phyloP scores from a whole-genome alignment of 768 basidiomycete genomes.

The Hysterangium stoloniferum region DNA sequence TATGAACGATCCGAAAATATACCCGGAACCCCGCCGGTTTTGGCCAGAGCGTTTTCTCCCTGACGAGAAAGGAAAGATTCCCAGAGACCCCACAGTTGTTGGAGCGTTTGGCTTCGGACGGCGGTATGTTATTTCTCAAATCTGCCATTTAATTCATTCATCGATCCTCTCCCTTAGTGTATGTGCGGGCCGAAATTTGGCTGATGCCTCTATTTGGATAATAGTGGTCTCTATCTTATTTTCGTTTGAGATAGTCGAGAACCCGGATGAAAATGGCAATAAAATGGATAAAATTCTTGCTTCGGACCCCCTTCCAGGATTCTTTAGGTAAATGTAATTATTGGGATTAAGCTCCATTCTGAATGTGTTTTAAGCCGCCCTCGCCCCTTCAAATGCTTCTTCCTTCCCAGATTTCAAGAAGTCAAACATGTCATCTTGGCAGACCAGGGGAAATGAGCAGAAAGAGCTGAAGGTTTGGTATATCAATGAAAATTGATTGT shows the following conservation, averaged over 20 bases:
- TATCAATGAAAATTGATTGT: too few species aligned
- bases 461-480: too few species aligned
- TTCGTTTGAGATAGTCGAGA: slow-evolving; percentile 36
- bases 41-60: slow-evolving; percentile 8
- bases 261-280: slow-evolving; percentile 25
- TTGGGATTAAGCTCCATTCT: background rate
- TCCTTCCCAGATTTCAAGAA: background rate
- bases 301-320: background rate
- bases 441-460: too few species aligned
- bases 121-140: background rate
- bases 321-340: background rate
- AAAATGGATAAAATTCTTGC: slow-evolving; percentile 4
- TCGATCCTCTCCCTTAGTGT: slow-evolving; percentile 20
- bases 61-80: slow-evolving; percentile 1
- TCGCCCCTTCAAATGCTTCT: background rate
- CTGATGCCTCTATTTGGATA: slow-evolving; percentile 39
- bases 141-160: background rate
- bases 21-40: slow-evolving; percentile 5
- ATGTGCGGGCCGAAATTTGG: slow-evolving; percentile 50
- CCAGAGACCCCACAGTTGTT: slow-evolving; percentile 3
- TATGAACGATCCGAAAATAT: slow-evolving; percentile 3
- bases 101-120: background rate
- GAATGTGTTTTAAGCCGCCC: background rate
- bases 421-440: too few species aligned
- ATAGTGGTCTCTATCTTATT: slow-evolving; percentile 38